These are phyloP conservation scores for Lepiota brunneoincarnata DNA, from an alignment of 768 basidiomycete species.

Conservation along the genomic window DNA sequence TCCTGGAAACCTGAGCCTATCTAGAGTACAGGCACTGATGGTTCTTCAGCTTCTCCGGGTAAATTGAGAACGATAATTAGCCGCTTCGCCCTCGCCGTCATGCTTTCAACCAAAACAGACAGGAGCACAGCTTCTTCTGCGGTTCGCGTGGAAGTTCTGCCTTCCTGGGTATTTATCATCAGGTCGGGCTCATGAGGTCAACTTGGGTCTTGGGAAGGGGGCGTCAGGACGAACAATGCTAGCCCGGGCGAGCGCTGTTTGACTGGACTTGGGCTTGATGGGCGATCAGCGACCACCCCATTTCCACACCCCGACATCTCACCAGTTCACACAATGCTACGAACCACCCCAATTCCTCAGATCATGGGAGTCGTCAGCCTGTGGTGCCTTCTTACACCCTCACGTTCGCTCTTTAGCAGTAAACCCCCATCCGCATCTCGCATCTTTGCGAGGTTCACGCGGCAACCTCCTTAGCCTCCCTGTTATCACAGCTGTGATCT, in stretches of 20 bases:
- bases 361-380: constrained; percentile 3
- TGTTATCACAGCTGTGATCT: too few relatives aligned
- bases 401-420: neutral
- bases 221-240: neutral
- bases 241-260: neutral
- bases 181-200: neutral
- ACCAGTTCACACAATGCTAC: constrained; percentile 9
- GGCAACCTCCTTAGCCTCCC: too few relatives aligned
- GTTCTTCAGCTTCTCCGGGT: too few relatives aligned
- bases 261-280: neutral
- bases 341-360: constrained; percentile 4
- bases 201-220: neutral
- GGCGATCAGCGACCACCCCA: neutral
- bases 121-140: too few relatives aligned
- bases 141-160: too few relatives aligned
- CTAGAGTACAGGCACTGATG: too few relatives aligned
- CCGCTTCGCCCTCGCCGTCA: too few relatives aligned
- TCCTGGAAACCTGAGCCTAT: neutral
- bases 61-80: too few relatives aligned
- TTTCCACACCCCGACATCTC: neutral
- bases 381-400: neutral
- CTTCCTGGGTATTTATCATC: neutral
- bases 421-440: neutral
- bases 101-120: too few relatives aligned
- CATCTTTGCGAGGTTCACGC: too few relatives aligned